Evolutionary conservation across 176 grass and related monocot species (phyloP).

Genomic region (Thinopyrum elongatum): DNA sequence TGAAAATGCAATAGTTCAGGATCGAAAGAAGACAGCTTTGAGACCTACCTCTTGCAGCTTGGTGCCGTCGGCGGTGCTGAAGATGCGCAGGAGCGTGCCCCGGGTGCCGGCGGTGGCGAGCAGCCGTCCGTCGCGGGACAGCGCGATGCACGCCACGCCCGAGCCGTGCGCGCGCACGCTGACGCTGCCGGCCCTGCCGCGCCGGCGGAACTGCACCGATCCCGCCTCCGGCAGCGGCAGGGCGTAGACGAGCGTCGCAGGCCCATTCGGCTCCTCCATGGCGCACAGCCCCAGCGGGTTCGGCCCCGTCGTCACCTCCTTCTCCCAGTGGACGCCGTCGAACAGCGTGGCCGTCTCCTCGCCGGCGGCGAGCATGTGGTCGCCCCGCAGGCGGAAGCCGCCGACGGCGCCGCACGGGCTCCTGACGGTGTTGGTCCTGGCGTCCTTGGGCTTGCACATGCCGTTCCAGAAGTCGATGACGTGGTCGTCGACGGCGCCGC

Average conservation of each 20-base stretch:
- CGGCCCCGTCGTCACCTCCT: conserved; percentile 57
- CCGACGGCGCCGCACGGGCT: conserved; percentile 12
- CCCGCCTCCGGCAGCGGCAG: conserved; percentile 48
- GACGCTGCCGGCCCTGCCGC: conserved; percentile 17
- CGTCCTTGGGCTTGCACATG: neutral
- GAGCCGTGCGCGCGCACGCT: conserved; percentile 58
- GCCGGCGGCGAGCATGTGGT: conserved; percentile 50
- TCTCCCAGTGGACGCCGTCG: neutral
- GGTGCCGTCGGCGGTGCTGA: conserved; percentile 49
- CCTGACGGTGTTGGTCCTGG: neutral
- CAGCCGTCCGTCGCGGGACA: conserved; percentile 62
- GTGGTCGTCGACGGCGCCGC: neutral
- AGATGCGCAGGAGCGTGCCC: conserved; percentile 68
- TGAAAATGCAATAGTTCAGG: neutral
- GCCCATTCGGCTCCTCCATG: conserved; percentile 29
- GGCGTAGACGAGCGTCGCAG: conserved; percentile 32
- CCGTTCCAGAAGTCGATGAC: conserved; percentile 16
- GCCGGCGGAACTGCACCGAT: conserved; percentile 33
- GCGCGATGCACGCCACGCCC: conserved; percentile 37
- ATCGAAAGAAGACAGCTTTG: no score
- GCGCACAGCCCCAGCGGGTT: conserved; percentile 71
- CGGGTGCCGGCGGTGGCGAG: conserved; percentile 72
- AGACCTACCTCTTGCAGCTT: conserved; percentile 50
- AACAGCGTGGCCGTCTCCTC: conserved; percentile 32
- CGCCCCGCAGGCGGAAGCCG: conserved; percentile 42